Base-by-base conservation (phyloP, 2,329 filamentous ascomycete genomes). In the Daldinia sp. region DNA sequence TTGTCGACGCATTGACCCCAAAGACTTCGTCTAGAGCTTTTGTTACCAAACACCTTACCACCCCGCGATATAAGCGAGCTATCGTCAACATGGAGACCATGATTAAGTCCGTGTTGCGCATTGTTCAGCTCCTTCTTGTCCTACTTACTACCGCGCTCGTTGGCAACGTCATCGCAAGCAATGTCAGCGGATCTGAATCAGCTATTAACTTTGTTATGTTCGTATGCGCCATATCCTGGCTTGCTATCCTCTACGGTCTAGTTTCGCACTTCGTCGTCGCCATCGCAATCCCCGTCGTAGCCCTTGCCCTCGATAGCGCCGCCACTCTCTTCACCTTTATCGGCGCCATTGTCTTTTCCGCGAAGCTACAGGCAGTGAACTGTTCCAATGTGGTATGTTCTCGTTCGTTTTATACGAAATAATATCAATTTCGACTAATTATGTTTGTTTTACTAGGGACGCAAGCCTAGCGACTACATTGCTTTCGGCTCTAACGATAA, bases 291-390 rank as follows among this genome's bases (percentile, higher is more conserved):
- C 72, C 74, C 53, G 50, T 73, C 17, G 66, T 68, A 43, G 34
- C 67, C 1, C 69, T 74, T 3, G 66, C 58, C 4, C 62, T 74
- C 11, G 74, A 76, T 53, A 64, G 54, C 27, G 70, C 87, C 29
- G 85, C 87, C 54, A 81, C 84, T 2, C 75, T 93, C 56, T 90
- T 94, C 80, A 89, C 86, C 68, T 87, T 93, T 72, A 88, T 91
- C 75, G 85, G 80, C 58, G 90, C 85, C 64, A 82, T 94, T 62
- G 90, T 91, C 8, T 82, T 92, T 39, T 85, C 91, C 3, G 88
- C 90, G 21, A 88, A 89, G 76, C 83, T 94, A 7, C 77, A 80
- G n/a, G 86, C 84, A 5, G 86, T 88, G 74, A 88, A 90, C 82
- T 94, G 91, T 79, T 80, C 81, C 70, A 85, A 88, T 72, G 45